Conservation (phyloP, 1,139 yeast genomes). For the Suhomyces chickasaworum region DNA sequence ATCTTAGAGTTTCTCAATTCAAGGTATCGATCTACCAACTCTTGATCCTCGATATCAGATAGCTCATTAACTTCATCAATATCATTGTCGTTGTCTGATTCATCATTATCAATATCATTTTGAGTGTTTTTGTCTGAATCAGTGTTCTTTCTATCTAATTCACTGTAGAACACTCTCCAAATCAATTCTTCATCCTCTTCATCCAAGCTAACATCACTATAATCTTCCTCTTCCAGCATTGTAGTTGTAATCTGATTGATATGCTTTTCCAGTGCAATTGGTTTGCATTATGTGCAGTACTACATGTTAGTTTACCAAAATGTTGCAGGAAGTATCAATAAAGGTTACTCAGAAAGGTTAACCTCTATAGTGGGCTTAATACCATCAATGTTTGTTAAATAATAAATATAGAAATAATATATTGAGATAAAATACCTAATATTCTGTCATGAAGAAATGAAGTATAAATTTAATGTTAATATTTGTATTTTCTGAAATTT, state of each 20-base stretch:
- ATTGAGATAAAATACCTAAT: too few relatives aligned
- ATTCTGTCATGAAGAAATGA: too few relatives aligned
- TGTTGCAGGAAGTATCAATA: too few relatives aligned
- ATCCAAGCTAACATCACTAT: constrained; percentile 46
- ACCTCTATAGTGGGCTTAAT: too few relatives aligned
- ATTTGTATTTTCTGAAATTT: too few relatives aligned
- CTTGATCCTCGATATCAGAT: constrained; percentile 41
- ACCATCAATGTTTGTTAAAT: too few relatives aligned
- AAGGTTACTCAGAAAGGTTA: too few relatives aligned
- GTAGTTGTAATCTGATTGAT: not conserved
- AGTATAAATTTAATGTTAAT: too few relatives aligned
- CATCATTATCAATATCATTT: constrained; percentile 13
- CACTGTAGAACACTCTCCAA: constrained; percentile 46
- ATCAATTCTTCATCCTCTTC: constrained; percentile 52
- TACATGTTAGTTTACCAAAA: too few relatives aligned
- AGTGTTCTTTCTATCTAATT: constrained; percentile 11
- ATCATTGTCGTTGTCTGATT: constrained; percentile 16
- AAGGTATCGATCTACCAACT: constrained; percentile 35
- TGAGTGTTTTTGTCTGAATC: constrained; percentile 7
- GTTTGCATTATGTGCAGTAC: not conserved
- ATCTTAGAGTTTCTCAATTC: constrained; percentile 27
- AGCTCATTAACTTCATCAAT: constrained; percentile 28
- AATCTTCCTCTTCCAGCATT: constrained; percentile 17
- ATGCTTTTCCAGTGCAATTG: not conserved
- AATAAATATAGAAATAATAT: too few relatives aligned